A percentile compares a stretch with the other conserved stretches of the same genome.
Conservation (phyloP, 2,329 filamentous ascomycete genomes). For the Truncatella angustata region DNA sequence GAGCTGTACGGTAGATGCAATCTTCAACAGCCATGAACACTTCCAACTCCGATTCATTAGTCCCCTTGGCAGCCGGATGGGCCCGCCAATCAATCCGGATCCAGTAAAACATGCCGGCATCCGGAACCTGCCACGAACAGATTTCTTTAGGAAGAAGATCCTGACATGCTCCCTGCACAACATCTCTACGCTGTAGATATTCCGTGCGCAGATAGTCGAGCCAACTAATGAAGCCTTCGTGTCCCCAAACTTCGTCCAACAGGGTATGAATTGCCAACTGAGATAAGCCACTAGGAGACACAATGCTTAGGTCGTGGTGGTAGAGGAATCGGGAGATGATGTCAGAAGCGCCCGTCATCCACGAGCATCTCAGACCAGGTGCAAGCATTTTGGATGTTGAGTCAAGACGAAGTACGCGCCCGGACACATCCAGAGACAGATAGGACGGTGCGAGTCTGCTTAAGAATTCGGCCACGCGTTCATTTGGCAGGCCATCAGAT, state of each 20-base stretch:
- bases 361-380: conserved; percentile 28
- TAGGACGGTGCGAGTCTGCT: conserved; percentile 23
- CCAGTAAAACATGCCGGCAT: background rate
- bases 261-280: conserved; percentile 29
- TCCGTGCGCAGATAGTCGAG: conserved; percentile 22
- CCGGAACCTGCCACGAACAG: background rate
- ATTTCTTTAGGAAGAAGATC: background rate
- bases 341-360: conserved; percentile 26
- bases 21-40: conserved; percentile 24
- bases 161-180: background rate
- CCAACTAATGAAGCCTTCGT: conserved; percentile 28
- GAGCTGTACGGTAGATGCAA: conserved; percentile 14
- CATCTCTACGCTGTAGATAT: conserved; percentile 16
- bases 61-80: background rate
- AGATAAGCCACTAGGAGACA: conserved; percentile 22
- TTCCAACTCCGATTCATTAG: background rate
- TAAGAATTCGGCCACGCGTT: conserved; percentile 15
- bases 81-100: background rate
- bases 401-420: conserved; percentile 30
- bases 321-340: conserved; percentile 25
- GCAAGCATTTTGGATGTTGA: conserved; percentile 30
- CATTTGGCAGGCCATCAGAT: background rate
- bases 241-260: conserved; percentile 29
- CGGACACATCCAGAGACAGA: conserved; percentile 30
- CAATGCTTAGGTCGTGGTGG: conserved; percentile 20